Evolutionary conservation across 2,329 filamentous ascomycete species (phyloP), one percentile per base, ranked within the genome.

Genomic region (Hymenoscyphus infarciens): DNA sequence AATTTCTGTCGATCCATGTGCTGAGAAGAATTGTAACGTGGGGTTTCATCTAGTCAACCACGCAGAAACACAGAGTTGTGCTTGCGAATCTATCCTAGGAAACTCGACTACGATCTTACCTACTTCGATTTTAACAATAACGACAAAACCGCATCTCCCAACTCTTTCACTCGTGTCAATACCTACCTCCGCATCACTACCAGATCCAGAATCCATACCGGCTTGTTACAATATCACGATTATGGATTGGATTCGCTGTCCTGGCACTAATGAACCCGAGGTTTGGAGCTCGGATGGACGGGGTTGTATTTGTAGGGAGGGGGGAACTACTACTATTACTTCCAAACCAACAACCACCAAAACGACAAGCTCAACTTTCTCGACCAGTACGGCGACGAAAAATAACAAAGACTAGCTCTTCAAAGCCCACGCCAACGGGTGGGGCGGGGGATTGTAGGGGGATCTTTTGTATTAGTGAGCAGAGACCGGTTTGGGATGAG

Each of bases 301-400:
- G 27, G 56, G 8, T 57, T 57, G 56, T 25, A 15, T 67, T 60
- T 52, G 38, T 58, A 38, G 61, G 60, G 65, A 64, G 63, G 19
- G 53, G 25, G 29, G 60, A 57, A 27, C 55, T 64, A 49, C 52
- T 42, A 39, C 52, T 42, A 49, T 42, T 11, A 58, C 33, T 27
- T n/a, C 38, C 8, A 42, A 15, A 33, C 7, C n/a, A 15, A 38
- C 35, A 15, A 16, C 35, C 4, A 38, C 35, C 13, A 38, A 15
- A 27, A 42, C 35, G 38, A 38, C 38, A 15, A 42, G 31, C 2
- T 15, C 25, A 15, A 19, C n/a, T 6, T 8, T 22, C 2, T 25
- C 56, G 2, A 42, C 56, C 0, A 58, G n/a, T 5, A 29, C 7
- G 35, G 25, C 10, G 35, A 38, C 35, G 13, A 38, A 38, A 38